Evolutionary conservation across 371 early-diverging fungal genomes (phyloP), one percentile per base, ranked within the genome.

Genomic region (Basidiobolus heterosporus): DNA sequence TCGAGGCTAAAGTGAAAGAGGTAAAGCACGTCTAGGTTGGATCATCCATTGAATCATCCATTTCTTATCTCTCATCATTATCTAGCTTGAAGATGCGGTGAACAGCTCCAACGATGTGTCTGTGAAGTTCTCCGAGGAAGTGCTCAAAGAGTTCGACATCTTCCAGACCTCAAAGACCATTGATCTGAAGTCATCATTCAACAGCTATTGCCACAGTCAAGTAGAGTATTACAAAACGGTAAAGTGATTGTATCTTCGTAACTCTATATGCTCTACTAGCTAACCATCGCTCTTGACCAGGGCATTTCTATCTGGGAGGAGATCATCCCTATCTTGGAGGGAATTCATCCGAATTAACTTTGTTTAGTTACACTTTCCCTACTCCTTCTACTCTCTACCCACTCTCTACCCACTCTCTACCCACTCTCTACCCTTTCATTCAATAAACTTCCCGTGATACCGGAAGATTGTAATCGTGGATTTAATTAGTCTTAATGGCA

Each of bases 151-250:
- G 62, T 79, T 81, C 46, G 75, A 76, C 3, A 71, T 79, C 36
- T 88, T 90, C 58, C 72, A 78, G 43, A 47, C 57, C 13, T 72
- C 76, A 58, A 88, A 89, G 64, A 63, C 76, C 45, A 64, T 63
- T n/a, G 95, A 92, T 52, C 71, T 90, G 56, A 80, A 79, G 53
- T 72, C 80, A 22, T 75, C 74, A 18, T 62, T 91, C 41, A 54
- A 69, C 17, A 72, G 72, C 18, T 80, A 84, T 49, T 74, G 80
- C 1, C 69, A 77, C 11, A 74, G 75, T 17, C 85, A 91, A 54
- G 72, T 87, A 6, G 74, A 75, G 46, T 91, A 80, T 52, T 85
- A 80, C 56, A 67, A 82, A 49, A 67, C 82, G 68, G 87, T 80
- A 66, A 44, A n/a, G n/a, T n/a, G n/a, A n/a, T n/a, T n/a, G 36